Conservation (phyloP, 2,329 filamentous ascomycete genomes). For the Aspergillus cejpii region DNA sequence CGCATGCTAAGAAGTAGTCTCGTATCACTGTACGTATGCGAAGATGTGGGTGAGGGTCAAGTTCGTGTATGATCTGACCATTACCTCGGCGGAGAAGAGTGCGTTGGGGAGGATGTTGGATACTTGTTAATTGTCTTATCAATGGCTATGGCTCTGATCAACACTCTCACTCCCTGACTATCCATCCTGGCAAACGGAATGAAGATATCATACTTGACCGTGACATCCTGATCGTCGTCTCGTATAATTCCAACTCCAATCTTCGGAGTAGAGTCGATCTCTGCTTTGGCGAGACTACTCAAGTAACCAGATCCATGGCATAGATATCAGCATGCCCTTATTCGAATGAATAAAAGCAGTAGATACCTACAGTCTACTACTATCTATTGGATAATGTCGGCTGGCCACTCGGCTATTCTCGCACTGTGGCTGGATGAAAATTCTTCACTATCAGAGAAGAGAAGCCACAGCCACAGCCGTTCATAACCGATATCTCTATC, state of each 20-base stretch:
- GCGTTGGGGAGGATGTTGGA: slow-evolving; percentile 60
- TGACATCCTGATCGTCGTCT: slow-evolving; percentile 29
- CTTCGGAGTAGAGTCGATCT: slow-evolving; percentile 28
- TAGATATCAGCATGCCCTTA: too few species aligned
- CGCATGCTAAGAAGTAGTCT: slow-evolving; percentile 29
- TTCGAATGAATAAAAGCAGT: too few species aligned
- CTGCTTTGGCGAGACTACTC: slow-evolving; percentile 28
- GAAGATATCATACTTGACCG: slow-evolving; percentile 23
- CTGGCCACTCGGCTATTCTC: background rate
- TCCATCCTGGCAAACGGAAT: slow-evolving; percentile 14
- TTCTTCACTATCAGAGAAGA: background rate
- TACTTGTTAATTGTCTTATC: slow-evolving; percentile 54
- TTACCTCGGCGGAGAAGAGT: slow-evolving; percentile 66
- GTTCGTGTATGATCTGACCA: slow-evolving; percentile 59
- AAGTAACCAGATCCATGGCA: background rate
- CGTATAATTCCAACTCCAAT: slow-evolving; percentile 27
- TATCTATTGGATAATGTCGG: background rate
- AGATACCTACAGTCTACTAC: too few species aligned
- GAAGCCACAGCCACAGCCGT: background rate
- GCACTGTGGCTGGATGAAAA: background rate
- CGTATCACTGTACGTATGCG: slow-evolving; percentile 73
- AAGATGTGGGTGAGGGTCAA: slow-evolving; percentile 73
- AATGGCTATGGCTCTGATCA: too few species aligned
- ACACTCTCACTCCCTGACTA: slow-evolving; percentile 17
- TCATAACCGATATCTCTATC: background rate